These are phyloP conservation scores for Stereocaulon alpinum DNA, from an alignment of 495 filamentous ascomycete genomes.

Conservation along the genomic window DNA sequence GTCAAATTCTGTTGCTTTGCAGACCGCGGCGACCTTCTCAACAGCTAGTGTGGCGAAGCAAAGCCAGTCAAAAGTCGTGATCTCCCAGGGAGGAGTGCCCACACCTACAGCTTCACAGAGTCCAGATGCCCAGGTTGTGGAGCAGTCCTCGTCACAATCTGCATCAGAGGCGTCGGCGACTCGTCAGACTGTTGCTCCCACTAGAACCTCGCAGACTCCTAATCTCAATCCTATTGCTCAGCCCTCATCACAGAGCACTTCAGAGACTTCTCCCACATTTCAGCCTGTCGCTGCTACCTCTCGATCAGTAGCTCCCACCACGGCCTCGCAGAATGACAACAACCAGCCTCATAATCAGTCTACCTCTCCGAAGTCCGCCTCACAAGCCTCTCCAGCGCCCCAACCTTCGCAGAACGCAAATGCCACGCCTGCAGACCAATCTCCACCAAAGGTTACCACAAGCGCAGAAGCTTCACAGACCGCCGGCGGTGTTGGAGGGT, in stretches of 20 bases:
- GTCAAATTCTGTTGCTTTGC: background rate
- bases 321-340: background rate
- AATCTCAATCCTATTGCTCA: background rate
- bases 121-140: background rate
- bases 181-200: background rate
- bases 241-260: background rate
- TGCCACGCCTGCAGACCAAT: background rate
- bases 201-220: background rate
- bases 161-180: background rate
- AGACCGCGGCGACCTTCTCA: background rate
- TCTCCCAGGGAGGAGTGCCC: background rate
- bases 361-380: background rate
- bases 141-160: background rate
- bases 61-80: background rate
- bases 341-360: background rate
- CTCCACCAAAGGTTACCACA: no score
- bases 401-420: background rate
- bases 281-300: no score
- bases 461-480: no score
- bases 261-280: background rate
- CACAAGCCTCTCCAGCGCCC: background rate
- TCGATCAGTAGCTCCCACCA: background rate
- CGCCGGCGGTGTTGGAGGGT: no score
- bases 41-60: background rate
- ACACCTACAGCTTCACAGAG: background rate